Evolutionary conservation across 306 rosid species (phyloP).

Genomic region (Delonix regia): DNA sequence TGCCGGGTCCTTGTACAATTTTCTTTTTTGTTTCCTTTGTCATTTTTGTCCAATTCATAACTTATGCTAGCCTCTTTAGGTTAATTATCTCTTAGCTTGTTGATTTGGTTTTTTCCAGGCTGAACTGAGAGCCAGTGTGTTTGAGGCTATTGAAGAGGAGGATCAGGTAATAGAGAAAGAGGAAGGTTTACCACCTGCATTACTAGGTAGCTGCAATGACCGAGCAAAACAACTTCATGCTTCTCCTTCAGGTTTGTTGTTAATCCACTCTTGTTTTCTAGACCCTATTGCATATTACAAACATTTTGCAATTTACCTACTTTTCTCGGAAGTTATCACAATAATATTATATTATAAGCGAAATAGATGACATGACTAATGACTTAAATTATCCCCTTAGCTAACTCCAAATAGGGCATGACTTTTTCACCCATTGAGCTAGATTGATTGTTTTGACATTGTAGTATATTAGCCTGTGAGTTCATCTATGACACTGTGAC

Average conservation of each 20-base stretch:
- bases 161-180: slow-evolving; percentile 90
- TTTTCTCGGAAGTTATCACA: neutral
- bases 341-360: neutral
- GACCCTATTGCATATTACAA: neutral
- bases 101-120: slow-evolving; percentile 57
- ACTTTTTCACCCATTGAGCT: neutral
- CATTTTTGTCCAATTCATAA: neutral
- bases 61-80: neutral
- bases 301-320: neutral
- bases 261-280: neutral
- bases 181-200: slow-evolving; percentile 90
- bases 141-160: slow-evolving; percentile 98
- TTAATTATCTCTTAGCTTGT: neutral
- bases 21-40: neutral
- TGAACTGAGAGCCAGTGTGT: slow-evolving; percentile 95
- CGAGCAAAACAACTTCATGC: slow-evolving; percentile 97
- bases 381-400: neutral
- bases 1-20: neutral
- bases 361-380: neutral
- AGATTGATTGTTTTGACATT: neutral
- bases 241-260: slow-evolving; percentile 80
- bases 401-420: neutral
- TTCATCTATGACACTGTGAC: neutral
- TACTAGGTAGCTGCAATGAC: slow-evolving; percentile 97
- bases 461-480: neutral